phyloP scores from a whole-genome alignment of 2,329 filamentous ascomycete genomes.

The Fusarium coicis region DNA sequence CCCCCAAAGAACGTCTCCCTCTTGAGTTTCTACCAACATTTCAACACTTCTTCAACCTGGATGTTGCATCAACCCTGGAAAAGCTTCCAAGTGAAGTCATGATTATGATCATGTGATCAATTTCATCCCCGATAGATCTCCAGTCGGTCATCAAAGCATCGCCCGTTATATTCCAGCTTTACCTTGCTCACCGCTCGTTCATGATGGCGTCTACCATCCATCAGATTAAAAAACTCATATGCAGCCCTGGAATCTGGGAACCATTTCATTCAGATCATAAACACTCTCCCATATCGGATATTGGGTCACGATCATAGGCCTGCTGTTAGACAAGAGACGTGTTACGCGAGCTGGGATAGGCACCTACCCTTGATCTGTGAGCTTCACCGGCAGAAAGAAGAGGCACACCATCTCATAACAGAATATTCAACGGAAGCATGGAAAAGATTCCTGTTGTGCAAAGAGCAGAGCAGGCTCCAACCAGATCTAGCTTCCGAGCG shows the following conservation, averaged over 20 bases:
- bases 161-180: not conserved
- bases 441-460: not conserved
- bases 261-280: rapidly evolving
- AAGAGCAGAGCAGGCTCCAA: not conserved
- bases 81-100: not conserved
- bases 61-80: not conserved
- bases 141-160: not conserved
- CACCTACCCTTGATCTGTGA: not conserved
- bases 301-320: rapidly evolving
- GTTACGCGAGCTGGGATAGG: not conserved
- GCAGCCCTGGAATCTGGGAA: rapidly evolving
- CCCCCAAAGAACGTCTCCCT: too few relatives aligned
- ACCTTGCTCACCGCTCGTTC: not conserved
- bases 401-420: not conserved
- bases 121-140: not conserved
- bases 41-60: not conserved
- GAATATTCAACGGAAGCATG: not conserved
- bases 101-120: not conserved
- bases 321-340: not conserved
- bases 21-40: not conserved
- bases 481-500: not conserved
- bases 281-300: not conserved
- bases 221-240: not conserved
- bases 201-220: not conserved
- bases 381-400: not conserved